Evolutionary conservation across 805 yeast genomes (phyloP), one percentile per base, ranked within the genome.

Genomic region (Metschnikowia drakensbergensis): DNA sequence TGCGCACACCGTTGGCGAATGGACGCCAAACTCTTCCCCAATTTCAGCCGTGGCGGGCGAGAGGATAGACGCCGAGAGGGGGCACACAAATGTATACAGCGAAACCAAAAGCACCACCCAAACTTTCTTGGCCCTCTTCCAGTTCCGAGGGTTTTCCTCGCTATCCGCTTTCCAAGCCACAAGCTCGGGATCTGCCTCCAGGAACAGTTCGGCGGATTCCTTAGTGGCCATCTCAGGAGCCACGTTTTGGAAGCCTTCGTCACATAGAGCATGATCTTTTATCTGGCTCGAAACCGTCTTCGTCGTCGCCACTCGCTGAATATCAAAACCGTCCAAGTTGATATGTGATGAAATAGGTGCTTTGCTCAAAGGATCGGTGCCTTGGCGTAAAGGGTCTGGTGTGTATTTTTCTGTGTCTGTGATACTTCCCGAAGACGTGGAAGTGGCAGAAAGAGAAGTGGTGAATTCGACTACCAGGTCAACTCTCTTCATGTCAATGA

Each of bases 11-110:
- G 64, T 56, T 3, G 48, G 34, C 3, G 62, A 59, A 3, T 53
- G 54, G 33, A 71, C 66, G 23, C 60, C 50, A 31, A 71, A 65
- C 3, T 68, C 72, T 4, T 45, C 43, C 1, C 68, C 57, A 6
- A 71, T 59, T 29, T 57, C 55, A 17, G 58, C 39, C 51, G 65
- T 58, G 2, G 75, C 74, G 0, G 75, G 75, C 3, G 73, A 67
- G 25, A 64, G 52, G 45, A 71, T 68, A 5, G 75, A 68, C 6
- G 74, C 69, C 3, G 74, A 69, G 67, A 71, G 68, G 9, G 75
- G 74, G 2, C 74, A 66, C 6, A 70, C 61, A 41, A 71, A 60
- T 3, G 74, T 67, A 52, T 68, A 70, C 17, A 68, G 45, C 0
- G 72, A 64, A 1, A 69, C 74, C 36, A 69, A 50, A 5, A 50